Evolutionary conservation across 1,284 basidiomycete genomes (phyloP).

Genomic region (Irpex sp.): DNA sequence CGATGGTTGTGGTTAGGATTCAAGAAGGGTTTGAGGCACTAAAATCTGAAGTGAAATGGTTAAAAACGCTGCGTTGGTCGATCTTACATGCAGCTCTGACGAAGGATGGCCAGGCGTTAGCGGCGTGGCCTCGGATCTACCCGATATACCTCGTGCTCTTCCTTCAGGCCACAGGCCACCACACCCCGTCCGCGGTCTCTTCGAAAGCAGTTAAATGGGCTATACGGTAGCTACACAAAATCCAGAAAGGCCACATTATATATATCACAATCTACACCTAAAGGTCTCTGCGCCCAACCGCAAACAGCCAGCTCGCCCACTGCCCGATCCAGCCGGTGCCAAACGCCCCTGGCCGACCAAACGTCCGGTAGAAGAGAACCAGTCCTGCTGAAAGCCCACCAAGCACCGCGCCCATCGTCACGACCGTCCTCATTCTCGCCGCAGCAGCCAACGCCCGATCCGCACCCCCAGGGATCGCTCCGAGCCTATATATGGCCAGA

Average conservation of each 20-base stretch:
- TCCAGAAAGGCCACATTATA: conserved; percentile 5
- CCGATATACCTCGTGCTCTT: conserved; percentile 12
- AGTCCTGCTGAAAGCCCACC: conserved; percentile 69
- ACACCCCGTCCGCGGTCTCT: background rate
- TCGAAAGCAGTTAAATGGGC: conserved; percentile 14
- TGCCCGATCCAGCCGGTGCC: conserved; percentile 40
- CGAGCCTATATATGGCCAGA: conserved; percentile 22
- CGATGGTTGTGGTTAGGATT: conserved; percentile 11
- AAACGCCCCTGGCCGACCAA: conserved; percentile 55
- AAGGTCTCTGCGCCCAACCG: conserved; percentile 12
- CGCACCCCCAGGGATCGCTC: conserved; percentile 71
- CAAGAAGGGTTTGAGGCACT: conserved; percentile 8
- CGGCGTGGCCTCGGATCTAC: conserved; percentile 33
- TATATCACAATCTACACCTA: conserved; percentile 5
- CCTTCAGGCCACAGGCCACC: background rate
- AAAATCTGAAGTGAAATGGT: conserved; percentile 17
- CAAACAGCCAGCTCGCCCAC: conserved; percentile 45
- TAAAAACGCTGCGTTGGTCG: conserved; percentile 21
- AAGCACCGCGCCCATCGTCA: conserved; percentile 64
- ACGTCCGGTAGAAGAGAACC: conserved; percentile 64
- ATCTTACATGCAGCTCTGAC: conserved; percentile 20
- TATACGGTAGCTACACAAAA: conserved; percentile 13
- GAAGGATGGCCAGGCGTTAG: conserved; percentile 23
- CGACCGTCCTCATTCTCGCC: conserved; percentile 62
- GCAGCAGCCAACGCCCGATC: conserved; percentile 70